phyloP scores from a whole-genome alignment of 305 asterid genomes.

The Nicotiana rustica region DNA sequence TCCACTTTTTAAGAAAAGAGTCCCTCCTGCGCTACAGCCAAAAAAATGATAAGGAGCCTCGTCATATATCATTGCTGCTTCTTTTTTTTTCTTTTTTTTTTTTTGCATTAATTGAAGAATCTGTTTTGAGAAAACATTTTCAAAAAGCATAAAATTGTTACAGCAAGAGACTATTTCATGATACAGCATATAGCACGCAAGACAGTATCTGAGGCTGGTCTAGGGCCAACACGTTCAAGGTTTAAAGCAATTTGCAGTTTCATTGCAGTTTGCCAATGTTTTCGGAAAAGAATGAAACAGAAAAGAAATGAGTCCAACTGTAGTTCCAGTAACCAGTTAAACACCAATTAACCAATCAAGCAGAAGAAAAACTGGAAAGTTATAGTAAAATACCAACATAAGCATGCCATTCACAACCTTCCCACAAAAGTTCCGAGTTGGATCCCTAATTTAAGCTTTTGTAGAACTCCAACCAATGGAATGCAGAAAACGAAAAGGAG shows the following conservation, averaged over 20 bases:
- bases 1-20: neutral
- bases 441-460: slow-evolving; percentile 27
- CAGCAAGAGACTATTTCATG: slow-evolving; percentile 1
- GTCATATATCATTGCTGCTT: neutral
- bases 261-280: slow-evolving; percentile 27
- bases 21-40: neutral
- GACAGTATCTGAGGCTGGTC: slow-evolving; percentile 21
- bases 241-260: slow-evolving; percentile 16
- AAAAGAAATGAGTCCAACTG: neutral
- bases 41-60: neutral
- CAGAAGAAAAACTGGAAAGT: slow-evolving; percentile 5
- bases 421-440: slow-evolving; percentile 17
- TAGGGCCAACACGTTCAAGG: neutral
- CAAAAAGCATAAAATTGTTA: neutral
- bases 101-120: neutral
- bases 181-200: slow-evolving; percentile 19
- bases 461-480: slow-evolving; percentile 26
- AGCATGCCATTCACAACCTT: neutral
- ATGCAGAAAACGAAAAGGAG: slow-evolving; percentile 24
- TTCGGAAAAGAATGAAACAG: neutral
- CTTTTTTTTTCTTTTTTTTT: neutral
- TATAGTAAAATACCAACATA: slow-evolving; percentile 20
- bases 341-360: slow-evolving; percentile 27
- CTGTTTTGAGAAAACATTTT: neutral
- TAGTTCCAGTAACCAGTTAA: slow-evolving; percentile 17